Base-by-base conservation (phyloP, 352 stramenopile genomes). In the Phytophthora pisi region DNA sequence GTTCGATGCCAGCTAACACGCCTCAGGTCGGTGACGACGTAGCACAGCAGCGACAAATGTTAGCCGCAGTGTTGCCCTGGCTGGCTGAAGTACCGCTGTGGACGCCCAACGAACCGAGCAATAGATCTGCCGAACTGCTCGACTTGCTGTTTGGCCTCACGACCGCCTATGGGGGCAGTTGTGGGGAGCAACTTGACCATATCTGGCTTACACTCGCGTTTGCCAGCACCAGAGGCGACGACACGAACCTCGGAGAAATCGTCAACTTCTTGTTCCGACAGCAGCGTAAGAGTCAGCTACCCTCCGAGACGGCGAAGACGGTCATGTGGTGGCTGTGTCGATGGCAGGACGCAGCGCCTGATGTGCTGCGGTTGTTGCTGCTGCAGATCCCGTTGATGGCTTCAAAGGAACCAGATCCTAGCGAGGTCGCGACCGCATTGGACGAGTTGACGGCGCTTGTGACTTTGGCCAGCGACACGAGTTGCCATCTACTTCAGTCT, bases 301-400 rank as follows among this genome's bases (percentile, higher is more conserved):
- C 30, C 10, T 87, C 8, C 13, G 68, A 76, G 30, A 89, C 84
- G 6, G 64, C 84, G 1, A 88, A 86, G 56, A 80, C 67, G 0
- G 46, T 89, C 15, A 42, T 90, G 38, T 91, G 84, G 84, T 91
- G 81, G 81, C 59, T 92, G 1, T 82, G 80, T 71, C 75, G 82
- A 9, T 90, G 82, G 82, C 78, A 92, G 18, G 68, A 75, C 47
- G 75, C 81, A 9, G 79, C 77, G 2, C 50, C 79, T 7, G 75
- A 87, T 31, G 77, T 90, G 0, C 47, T 89, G 3, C 63, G 62
- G 4, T 60, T 64, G 11, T 20, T 68, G n/a, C 28, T 70, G 13
- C 55, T 68, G 13, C 54, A 71, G 45, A 46, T 54, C 10, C 51
- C 53, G 13, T 51, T 56, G 4, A 47, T 40, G 16, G 8, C 30